These are phyloP conservation scores for Calvatia gigantea DNA, from an alignment of 768 basidiomycete genomes.

Conservation along the genomic window DNA sequence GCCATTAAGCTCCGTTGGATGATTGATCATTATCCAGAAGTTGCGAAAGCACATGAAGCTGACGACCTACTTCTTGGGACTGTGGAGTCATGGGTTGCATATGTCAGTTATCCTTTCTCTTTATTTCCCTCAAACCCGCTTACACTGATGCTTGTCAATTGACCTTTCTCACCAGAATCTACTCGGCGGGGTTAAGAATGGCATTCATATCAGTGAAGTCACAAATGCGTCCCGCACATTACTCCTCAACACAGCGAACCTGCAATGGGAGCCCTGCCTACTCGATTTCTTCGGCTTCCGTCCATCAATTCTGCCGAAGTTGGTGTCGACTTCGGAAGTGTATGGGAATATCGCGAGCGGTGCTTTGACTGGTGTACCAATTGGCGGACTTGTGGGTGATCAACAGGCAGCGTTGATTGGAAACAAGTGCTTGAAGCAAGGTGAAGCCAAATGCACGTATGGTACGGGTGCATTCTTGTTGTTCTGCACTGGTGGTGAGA, in stretches of 20 bases:
- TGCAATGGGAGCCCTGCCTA: conserved; percentile 81
- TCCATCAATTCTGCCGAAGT: conserved; percentile 71
- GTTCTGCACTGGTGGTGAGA: conserved; percentile 88
- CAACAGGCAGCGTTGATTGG: conserved; percentile 97
- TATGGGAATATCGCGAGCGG: conserved; percentile 78
- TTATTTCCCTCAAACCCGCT: conserved; percentile 2
- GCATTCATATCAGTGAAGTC: conserved; percentile 85
- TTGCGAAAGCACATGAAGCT: conserved; percentile 71
- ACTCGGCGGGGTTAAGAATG: conserved; percentile 67
- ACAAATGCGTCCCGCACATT: conserved; percentile 97
- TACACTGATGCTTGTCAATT: conserved; percentile 6
- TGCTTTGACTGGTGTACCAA: conserved; percentile 68
- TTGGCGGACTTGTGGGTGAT: conserved; percentile 95
- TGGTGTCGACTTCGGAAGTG: conserved; percentile 90
- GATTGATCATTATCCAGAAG: conserved; percentile 80
- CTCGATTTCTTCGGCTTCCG: conserved; percentile 86
- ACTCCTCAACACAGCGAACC: conserved; percentile 76
- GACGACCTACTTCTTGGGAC: conserved; percentile 91
- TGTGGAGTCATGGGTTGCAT: conserved; percentile 95
- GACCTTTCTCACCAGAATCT: conserved; percentile 52
- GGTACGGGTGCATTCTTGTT: conserved; percentile 96
- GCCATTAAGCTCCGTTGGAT: conserved; percentile 97
- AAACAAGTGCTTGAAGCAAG: conserved; percentile 88
- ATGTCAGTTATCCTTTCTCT: conserved; percentile 46
- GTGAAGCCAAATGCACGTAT: conserved; percentile 97